Percentiles rank a stretch among this genome's conserved stretches.
These are phyloP conservation scores for Hexamita inflata DNA, from an alignment of 208 protist genomes.

Conservation along the genomic window DNA sequence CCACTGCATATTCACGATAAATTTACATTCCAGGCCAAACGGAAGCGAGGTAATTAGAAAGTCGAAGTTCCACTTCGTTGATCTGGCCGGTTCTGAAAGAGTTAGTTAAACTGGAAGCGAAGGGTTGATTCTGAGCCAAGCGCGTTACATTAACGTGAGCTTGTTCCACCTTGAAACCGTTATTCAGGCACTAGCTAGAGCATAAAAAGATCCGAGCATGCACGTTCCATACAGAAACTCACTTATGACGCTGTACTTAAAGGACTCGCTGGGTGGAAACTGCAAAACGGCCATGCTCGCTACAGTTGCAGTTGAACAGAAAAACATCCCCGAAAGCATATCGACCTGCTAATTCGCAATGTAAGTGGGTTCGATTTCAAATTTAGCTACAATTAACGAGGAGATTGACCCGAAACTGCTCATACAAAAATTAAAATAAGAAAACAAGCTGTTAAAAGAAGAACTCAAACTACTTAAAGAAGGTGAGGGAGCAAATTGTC, in stretches of 20 bases:
- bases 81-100: conserved; percentile 36
- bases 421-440: conserved; percentile 28
- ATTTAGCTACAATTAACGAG: conserved; percentile 27
- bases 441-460: conserved; percentile 25
- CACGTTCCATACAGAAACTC: conserved; percentile 77
- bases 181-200: conserved; percentile 12
- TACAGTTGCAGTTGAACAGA: conserved; percentile 54
- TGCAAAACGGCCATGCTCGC: conserved; percentile 59
- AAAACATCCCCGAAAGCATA: conserved; percentile 17
- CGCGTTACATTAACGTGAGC: conserved; percentile 29
- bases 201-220: not conserved
- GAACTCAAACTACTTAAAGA: conserved; percentile 25
- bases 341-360: conserved; percentile 26
- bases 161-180: conserved; percentile 29
- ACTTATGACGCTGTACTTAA: conserved; percentile 78
- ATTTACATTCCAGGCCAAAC: not conserved
- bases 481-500: not conserved
- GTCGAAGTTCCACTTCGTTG: conserved; percentile 34
- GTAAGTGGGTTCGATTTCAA: conserved; percentile 27
- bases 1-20: conserved; percentile 31
- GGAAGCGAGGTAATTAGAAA: conserved; percentile 6
- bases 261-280: conserved; percentile 82
- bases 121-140: conserved; percentile 23
- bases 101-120: conserved; percentile 14
- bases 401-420: conserved; percentile 26